Percentiles rank a stretch among this genome's conserved stretches.
phyloP scores from a whole-genome alignment of 1,139 yeast species.

The Starmera stellimalicola region DNA sequence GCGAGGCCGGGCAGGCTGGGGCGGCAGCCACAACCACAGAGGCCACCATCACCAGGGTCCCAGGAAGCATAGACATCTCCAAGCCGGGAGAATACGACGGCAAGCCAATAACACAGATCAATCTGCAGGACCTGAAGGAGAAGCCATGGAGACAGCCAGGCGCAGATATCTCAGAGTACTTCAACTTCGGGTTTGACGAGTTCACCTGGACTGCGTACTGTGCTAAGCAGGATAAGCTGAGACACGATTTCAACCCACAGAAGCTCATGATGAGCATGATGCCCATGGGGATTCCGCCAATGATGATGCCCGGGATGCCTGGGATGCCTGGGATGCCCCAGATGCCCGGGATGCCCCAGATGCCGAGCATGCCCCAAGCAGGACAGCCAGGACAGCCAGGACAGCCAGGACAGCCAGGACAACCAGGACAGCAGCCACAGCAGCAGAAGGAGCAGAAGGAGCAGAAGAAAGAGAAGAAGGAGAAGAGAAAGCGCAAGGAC shows the following conservation, averaged over 20 bases:
- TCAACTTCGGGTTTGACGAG: conserved; percentile 95
- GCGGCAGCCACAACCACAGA: conserved; percentile 24
- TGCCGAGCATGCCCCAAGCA: conserved; percentile 13
- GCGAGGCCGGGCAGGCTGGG: conserved; percentile 9
- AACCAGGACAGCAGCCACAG: conserved; percentile 5
- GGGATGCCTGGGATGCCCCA: conserved; percentile 9
- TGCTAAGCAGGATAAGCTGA: conserved; percentile 72
- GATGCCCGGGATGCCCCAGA: conserved; percentile 25
- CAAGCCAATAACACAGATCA: conserved; percentile 73
- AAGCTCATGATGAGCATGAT: conserved; percentile 34
- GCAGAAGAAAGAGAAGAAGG: too few relatives aligned
- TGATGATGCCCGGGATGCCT: conserved; percentile 18
- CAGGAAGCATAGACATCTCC: conserved; percentile 62
- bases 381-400: conserved; percentile 1
- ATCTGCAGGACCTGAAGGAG: conserved; percentile 73
- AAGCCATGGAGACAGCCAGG: conserved; percentile 99
- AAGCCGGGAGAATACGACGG: conserved; percentile 78
- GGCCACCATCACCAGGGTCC: conserved; percentile 25
- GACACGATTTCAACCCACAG: conserved; percentile 66
- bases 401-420: conserved; percentile 6
- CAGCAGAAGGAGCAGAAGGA: conserved; percentile 2
- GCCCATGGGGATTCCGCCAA: conserved; percentile 22
- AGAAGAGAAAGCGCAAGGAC: too few relatives aligned
- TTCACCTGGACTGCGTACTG: conserved; percentile 93
- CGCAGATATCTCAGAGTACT: conserved; percentile 87